Evolutionary conservation across 768 basidiomycete genomes (phyloP).

Genomic region (Paxillus ammoniavirescens): DNA sequence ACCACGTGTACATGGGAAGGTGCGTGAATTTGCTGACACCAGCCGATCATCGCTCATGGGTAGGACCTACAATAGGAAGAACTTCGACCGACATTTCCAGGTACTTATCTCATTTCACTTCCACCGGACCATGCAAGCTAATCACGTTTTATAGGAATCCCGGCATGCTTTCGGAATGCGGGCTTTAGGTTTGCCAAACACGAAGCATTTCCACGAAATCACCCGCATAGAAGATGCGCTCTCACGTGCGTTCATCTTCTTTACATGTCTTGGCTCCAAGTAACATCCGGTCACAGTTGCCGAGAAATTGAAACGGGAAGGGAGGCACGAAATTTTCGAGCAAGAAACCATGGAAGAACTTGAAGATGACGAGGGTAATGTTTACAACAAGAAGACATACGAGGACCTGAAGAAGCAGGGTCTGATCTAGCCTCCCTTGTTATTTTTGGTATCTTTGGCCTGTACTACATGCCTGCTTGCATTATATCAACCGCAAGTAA

Average conservation of each 20-base stretch:
- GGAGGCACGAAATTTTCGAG: slow-evolving; percentile 89
- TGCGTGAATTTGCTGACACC: slow-evolving; percentile 30
- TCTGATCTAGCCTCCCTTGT: slow-evolving; percentile 50
- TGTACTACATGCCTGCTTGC: slow-evolving; percentile 4
- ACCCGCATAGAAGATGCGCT: slow-evolving; percentile 96
- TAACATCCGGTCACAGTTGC: slow-evolving; percentile 58
- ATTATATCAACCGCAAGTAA: not conserved
- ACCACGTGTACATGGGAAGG: slow-evolving; percentile 96
- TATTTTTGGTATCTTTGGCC: slow-evolving; percentile 1
- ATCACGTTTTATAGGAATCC: slow-evolving; percentile 62
- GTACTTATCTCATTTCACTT: slow-evolving; percentile 34
- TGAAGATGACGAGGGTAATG: slow-evolving; percentile 98
- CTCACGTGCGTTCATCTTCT: slow-evolving; percentile 59
- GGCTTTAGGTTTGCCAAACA: slow-evolving; percentile 94
- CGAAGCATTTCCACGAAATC: slow-evolving; percentile 99
- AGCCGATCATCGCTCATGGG: slow-evolving; percentile 13
- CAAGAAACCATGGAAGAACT: slow-evolving; percentile 97
- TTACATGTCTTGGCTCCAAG: not conserved
- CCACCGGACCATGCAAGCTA: slow-evolving; percentile 4
- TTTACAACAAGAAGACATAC: slow-evolving; percentile 97
- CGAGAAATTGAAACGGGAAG: slow-evolving; percentile 96
- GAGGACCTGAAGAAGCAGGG: slow-evolving; percentile 97
- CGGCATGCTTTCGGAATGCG: slow-evolving; percentile 98
- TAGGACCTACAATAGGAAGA: slow-evolving; percentile 58
- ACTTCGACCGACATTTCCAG: slow-evolving; percentile 95